Base-by-base conservation (phyloP, 2,329 filamentous ascomycete species). In the Aspergillus pseudoviridinutans region DNA sequence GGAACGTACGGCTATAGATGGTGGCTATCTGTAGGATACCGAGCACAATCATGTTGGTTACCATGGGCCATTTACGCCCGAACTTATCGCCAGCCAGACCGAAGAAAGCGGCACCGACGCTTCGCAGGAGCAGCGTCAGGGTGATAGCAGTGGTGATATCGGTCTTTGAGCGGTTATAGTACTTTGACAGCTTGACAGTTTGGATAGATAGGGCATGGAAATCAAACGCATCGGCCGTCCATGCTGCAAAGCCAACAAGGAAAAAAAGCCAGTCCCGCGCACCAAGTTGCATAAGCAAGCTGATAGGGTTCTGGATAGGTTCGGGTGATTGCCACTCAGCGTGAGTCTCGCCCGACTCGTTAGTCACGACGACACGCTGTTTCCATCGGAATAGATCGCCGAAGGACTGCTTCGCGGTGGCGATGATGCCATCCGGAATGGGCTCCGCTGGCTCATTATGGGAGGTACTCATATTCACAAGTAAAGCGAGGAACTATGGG, bases 171-270 rank as follows among this genome's bases (percentile, higher is more conserved):
- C 77, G 78, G 20, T 78, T 63, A 65, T 85, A 87, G 63, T 84
- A 84, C 2, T 79, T 73, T 4, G 83, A 82, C 25, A 92, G 78
- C 75, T 91, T 91, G 64, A 82, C 82, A 3, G 89, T 90, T 71
- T 92, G 89, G 62, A 93, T 90, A 4, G 87, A 89, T 8, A 93
- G 80, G 27, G 90, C 88, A 74, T 92, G 89, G 70, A 92, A 93
- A 73, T 92, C 90, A 71, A 92, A 93, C 3, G 90, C 89, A 71
- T 93, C 90, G 56, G 89, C 89, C 1, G 85, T 89, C 90, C 90
- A 93, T 17, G 89, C 87, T 35, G 82, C 74, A 68, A 92, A 86
- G 3, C 89, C 90, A 10, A 91, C 87, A 44, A 89, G 62, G 76
- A 93, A 87, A 77, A 90, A 92, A 17, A 89, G 68, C 89, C 90